phyloP scores from a whole-genome alignment of 352 stramenopile genomes.

The Proteromonas lacertae region DNA sequence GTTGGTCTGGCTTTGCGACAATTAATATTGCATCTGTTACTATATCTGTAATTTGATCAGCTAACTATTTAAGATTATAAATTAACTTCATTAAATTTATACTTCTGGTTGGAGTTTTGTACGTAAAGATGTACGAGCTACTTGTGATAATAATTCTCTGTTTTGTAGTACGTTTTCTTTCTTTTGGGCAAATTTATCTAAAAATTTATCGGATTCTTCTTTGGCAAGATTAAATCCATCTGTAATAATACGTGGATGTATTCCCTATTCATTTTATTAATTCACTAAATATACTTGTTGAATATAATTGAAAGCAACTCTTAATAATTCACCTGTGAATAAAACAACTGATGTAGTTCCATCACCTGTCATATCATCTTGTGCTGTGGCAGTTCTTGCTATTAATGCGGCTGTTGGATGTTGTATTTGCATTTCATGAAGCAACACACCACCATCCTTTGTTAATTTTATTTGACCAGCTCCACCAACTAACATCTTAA shows the following conservation, averaged over 20 bases:
- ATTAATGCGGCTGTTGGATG: no score
- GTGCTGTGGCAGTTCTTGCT: no score
- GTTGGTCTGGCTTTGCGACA: constrained; percentile 25
- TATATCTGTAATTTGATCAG: constrained; percentile 60
- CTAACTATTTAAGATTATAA: no score
- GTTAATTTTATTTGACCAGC: constrained; percentile 97
- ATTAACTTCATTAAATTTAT: no score
- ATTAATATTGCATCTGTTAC: constrained; percentile 79
- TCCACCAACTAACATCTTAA: constrained; percentile 97
- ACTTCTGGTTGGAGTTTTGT: constrained; percentile 82
- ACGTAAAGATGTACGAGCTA: constrained; percentile 71
- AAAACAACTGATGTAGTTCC: constrained; percentile 91
- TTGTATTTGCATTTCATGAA: constrained; percentile 99
- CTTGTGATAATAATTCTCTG: constrained; percentile 58
- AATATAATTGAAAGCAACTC: no score
- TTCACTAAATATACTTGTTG: no score
- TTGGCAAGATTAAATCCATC: constrained; percentile 88
- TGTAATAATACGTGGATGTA: constrained; percentile 78
- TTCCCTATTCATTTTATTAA: constrained; percentile 65
- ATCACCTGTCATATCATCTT: no score
- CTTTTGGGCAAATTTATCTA: constrained; percentile 53
- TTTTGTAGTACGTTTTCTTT: constrained; percentile 41
- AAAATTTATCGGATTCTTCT: constrained; percentile 58
- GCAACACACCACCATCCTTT: constrained; percentile 92
- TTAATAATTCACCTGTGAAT: constrained; percentile 87